Evolutionary conservation across 1,139 yeast genomes (phyloP).

Genomic region (Meyerozyma sp.): DNA sequence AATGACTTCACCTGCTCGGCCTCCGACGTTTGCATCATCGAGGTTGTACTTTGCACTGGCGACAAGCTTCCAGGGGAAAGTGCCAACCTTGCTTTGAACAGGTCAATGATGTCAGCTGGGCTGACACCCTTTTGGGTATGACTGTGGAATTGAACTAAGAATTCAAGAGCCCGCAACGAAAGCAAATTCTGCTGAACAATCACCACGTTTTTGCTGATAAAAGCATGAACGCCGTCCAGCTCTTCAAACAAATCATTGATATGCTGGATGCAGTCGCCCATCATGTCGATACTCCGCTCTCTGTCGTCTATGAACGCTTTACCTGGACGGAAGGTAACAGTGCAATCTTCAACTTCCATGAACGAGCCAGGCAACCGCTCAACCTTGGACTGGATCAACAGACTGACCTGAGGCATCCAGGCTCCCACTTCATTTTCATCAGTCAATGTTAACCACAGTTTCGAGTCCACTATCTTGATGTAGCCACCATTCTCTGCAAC

Average conservation of each 20-base stretch:
- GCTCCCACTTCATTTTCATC: slow-evolving; percentile 43
- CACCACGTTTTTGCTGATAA: slow-evolving; percentile 63
- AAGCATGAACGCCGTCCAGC: slow-evolving; percentile 64
- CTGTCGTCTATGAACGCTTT: slow-evolving; percentile 53
- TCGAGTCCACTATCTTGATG: slow-evolving; percentile 48
- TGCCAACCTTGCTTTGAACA: background rate
- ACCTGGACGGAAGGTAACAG: slow-evolving; percentile 71
- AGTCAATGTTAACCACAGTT: slow-evolving; percentile 63
- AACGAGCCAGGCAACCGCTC: slow-evolving; percentile 81
- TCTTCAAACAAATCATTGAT: slow-evolving; percentile 67
- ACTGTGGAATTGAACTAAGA: slow-evolving; percentile 32
- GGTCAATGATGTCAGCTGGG: background rate
- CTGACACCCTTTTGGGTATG: slow-evolving; percentile 3
- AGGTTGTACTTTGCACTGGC: background rate
- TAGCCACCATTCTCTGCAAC: slow-evolving; percentile 89
- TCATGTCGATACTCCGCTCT: slow-evolving; percentile 58
- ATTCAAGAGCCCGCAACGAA: slow-evolving; percentile 48
- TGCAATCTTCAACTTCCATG: slow-evolving; percentile 68
- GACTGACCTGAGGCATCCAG: slow-evolving; percentile 62
- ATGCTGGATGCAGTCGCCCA: slow-evolving; percentile 85
- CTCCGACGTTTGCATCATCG: slow-evolving; percentile 5
- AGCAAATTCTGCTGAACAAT: slow-evolving; percentile 58
- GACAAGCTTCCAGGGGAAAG: background rate
- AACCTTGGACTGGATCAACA: slow-evolving; percentile 58
- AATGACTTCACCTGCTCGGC: slow-evolving; percentile 27